Evolutionary conservation across 495 filamentous ascomycete species (phyloP).

Genomic region (Aspergillus kassunensis): DNA sequence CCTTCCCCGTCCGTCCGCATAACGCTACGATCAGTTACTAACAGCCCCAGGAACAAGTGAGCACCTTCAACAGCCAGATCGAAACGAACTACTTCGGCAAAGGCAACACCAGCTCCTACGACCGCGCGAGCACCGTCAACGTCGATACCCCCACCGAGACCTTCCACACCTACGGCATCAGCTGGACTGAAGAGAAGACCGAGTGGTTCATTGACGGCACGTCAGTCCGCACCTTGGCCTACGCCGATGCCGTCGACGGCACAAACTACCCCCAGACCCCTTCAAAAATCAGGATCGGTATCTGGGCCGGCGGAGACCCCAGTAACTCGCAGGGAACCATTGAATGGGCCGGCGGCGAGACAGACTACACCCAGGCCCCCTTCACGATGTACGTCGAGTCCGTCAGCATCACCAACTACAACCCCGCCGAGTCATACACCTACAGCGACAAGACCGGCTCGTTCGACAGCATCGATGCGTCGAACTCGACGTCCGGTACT

Average conservation of each 20-base stretch:
- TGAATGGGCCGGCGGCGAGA: conserved; percentile 71
- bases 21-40: not conserved
- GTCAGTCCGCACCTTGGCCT: conserved; percentile 63
- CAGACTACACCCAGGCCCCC: conserved; percentile 60
- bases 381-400: conserved; percentile 65
- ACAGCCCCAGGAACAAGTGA: conserved; percentile 19
- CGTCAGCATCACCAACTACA: conserved; percentile 35
- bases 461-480: conserved; percentile 26
- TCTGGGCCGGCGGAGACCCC: conserved; percentile 78
- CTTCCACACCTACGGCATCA: conserved; percentile 79
- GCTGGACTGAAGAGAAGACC: conserved; percentile 72
- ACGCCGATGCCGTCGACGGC: conserved; percentile 57
- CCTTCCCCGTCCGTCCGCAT: not conserved
- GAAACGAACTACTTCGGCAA: conserved; percentile 96
- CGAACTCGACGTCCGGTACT: conserved; percentile 2
- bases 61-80: conserved; percentile 46
- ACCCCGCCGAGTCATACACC: conserved; percentile 32
- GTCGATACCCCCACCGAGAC: conserved; percentile 58
- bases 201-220: conserved; percentile 76
- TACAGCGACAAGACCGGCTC: conserved; percentile 35
- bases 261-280: conserved; percentile 86
- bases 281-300: conserved; percentile 74
- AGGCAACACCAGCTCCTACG: conserved; percentile 71
- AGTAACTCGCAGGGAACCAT: conserved; percentile 52
- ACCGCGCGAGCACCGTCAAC: conserved; percentile 60